Conservation (phyloP, 2,329 filamentous ascomycete species). For the Fusarium secorum region DNA sequence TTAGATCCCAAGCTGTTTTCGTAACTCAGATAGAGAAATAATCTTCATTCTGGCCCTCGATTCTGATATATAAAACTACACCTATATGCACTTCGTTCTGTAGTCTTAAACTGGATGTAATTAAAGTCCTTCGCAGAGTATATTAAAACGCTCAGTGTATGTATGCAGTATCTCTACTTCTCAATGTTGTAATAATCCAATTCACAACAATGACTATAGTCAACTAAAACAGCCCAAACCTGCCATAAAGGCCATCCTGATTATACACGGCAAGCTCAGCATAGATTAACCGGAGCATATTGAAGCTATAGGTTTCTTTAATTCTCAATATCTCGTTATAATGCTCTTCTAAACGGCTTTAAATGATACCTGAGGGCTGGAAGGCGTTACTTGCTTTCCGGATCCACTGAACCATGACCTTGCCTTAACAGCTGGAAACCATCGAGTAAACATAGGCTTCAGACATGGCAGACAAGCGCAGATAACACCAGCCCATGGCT, state of each 20-base stretch:
- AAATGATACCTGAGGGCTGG: neutral
- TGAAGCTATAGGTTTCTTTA: neutral
- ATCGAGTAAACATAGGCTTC: neutral
- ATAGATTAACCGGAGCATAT: neutral
- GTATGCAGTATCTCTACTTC: neutral
- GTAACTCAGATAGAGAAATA: too few relatives aligned
- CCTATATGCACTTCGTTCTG: too few relatives aligned
- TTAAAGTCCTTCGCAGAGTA: fast-evolving
- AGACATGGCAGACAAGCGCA: neutral
- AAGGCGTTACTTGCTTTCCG: neutral
- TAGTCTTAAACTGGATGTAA: too few relatives aligned
- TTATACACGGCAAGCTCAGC: fast-evolving
- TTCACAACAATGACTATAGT: too few relatives aligned
- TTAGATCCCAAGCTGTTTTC: fast-evolving
- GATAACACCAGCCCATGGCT: neutral
- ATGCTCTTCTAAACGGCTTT: neutral
- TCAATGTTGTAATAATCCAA: too few relatives aligned
- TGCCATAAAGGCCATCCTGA: too few relatives aligned
- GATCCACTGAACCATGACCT: neutral
- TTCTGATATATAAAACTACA: too few relatives aligned
- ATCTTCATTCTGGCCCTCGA: too few relatives aligned
- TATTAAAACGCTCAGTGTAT: neutral
- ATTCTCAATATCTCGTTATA: fast-evolving
- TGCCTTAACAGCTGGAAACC: neutral
- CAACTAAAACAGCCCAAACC: too few relatives aligned